Evolutionary conservation across 441 rosid species (phyloP), one percentile per base, ranked within the genome.

Genomic region (Eruca vesicaria): DNA sequence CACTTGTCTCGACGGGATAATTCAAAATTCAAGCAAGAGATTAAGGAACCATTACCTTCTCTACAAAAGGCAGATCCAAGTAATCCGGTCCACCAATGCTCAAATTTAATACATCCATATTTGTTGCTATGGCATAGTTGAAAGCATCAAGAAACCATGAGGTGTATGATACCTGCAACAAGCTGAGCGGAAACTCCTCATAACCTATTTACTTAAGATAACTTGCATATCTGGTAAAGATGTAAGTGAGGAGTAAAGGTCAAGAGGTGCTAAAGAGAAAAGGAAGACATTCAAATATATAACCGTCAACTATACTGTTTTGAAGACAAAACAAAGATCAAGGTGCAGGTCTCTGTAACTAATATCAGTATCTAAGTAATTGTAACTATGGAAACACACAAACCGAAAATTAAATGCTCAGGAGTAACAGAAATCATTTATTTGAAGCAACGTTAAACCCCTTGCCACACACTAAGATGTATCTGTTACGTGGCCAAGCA

Each of bases 91-190:
- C 99, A 74, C 98, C 99, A 23, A 96, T 96, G 82, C 99, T 96
- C 94, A 93, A 84, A 80, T 96, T 96, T 50, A 96, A 86, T 74
- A 96, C 99, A 82, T 96, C 99, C 92, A 96, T 90, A 68, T 90
- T 57, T 68, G 88, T 90, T 38, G 99, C 98, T 58, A 93, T 96
- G 71, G 99, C 99, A 83, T 96, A 96, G 79, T 96, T 96, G 81
- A 96, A 96, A 53, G 99, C 97, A 75, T 96, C 99, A 82, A 96
- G 99, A 80, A 93, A 93, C 99, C 99, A 96, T 45, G 98, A 96
- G 18, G 98, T 93, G 80, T 93, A 96, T 33, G 99, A 96, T 84
- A 96, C 97, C 99, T 96, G 97, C 96, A 96, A 82, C 82, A 84
- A 85, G 97, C 99, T 96, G 96, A 90, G 92, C 76, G 87, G 79